Conservation (phyloP, 495 filamentous ascomycete species). For the Trypethelium eluteriae region DNA sequence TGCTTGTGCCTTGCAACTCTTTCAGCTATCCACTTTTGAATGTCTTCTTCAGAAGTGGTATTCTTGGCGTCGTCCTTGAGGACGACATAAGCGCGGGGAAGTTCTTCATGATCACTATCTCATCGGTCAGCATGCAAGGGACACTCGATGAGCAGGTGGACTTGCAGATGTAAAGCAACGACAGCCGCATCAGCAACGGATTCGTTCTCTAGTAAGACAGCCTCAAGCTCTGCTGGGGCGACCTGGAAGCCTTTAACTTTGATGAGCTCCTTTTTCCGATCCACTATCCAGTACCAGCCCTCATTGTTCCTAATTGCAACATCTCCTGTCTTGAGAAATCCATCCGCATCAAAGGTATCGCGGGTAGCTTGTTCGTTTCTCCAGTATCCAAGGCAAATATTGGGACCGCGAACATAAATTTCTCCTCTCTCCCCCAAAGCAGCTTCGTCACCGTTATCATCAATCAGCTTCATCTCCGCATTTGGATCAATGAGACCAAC, state of each 20-base stretch:
- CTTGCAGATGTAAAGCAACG: conserved; percentile 27
- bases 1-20: conserved; percentile 36
- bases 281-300: conserved; percentile 37
- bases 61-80: conserved; percentile 26
- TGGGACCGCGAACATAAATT: conserved; percentile 36
- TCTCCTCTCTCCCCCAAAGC: conserved; percentile 33
- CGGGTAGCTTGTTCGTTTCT: conserved; percentile 34
- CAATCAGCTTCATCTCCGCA: conserved; percentile 31
- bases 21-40: conserved; percentile 30
- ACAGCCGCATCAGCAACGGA: conserved; percentile 42
- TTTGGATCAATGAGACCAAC: conserved; percentile 37
- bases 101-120: conserved; percentile 34
- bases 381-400: conserved; percentile 38
- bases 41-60: conserved; percentile 26
- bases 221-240: conserved; percentile 44
- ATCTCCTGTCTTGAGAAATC: conserved; percentile 37
- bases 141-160: neutral
- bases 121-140: neutral
- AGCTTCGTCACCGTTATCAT: conserved; percentile 35
- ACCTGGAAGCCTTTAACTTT: conserved; percentile 45
- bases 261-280: conserved; percentile 40
- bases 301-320: conserved; percentile 32
- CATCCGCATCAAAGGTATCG: conserved; percentile 34
- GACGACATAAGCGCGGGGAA: conserved; percentile 33
- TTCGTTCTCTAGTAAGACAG: conserved; percentile 38